phyloP scores from a whole-genome alignment of 2,329 filamentous ascomycete species.

The Cadophora luteo-olivacea region DNA sequence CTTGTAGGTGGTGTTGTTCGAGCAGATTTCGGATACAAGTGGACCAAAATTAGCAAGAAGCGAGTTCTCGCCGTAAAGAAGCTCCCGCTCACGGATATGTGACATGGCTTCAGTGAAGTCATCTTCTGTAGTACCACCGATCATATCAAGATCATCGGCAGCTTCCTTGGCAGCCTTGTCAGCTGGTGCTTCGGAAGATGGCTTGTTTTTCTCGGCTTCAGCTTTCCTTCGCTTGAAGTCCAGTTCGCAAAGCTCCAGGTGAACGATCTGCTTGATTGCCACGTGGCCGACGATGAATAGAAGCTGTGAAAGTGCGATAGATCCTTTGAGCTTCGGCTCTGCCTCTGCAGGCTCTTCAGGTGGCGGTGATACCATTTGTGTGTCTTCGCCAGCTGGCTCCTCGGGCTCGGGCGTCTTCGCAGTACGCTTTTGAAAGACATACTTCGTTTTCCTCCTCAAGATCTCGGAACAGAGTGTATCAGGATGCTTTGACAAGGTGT shows the following conservation, averaged over 20 bases:
- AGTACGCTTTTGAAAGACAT: conserved; percentile 66
- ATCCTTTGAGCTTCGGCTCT: conserved; percentile 65
- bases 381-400: conserved; percentile 34
- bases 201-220: conserved; percentile 76
- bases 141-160: conserved; percentile 91
- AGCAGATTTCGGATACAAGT: conserved; percentile 90
- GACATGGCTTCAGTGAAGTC: conserved; percentile 89
- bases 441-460: conserved; percentile 82
- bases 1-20: conserved; percentile 90
- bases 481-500: conserved; percentile 90
- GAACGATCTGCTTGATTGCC: conserved; percentile 98
- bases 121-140: conserved; percentile 94
- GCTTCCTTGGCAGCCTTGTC: conserved; percentile 68
- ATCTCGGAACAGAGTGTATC: conserved; percentile 93
- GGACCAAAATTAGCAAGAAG: conserved; percentile 91
- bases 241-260: conserved; percentile 94
- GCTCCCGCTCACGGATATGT: conserved; percentile 83
- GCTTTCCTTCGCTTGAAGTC: conserved; percentile 98
- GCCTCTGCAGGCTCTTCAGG: conserved; percentile 40
- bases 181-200: conserved; percentile 51
- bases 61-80: conserved; percentile 82
- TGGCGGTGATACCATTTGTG: conserved; percentile 42
- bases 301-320: conserved; percentile 84
- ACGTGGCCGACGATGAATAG: conserved; percentile 96
- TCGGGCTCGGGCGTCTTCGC: conserved; percentile 46